Evolutionary conservation across 2,329 filamentous ascomycete genomes (phyloP), one percentile per base, ranked within the genome.

Genomic region (Penicillium digitatum): DNA sequence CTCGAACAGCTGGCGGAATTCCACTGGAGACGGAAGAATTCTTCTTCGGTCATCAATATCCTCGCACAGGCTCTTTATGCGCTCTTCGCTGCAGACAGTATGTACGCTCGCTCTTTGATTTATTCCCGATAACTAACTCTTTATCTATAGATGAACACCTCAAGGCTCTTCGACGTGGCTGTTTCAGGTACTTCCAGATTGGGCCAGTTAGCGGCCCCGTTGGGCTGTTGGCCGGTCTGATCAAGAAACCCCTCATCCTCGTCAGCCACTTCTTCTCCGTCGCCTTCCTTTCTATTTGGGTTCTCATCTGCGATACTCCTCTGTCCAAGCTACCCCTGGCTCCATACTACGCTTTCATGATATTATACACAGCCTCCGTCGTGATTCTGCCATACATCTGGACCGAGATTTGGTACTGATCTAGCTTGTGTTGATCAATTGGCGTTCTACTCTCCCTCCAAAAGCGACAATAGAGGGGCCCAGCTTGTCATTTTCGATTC

Each of bases 221-320:
- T 43, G 88, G 89, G 29, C 78, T 99, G 56, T 80, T 99, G 9
- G 90, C 84, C 0, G 94, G 91, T 14, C 81, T 97, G 54, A 86
- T 95, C 62, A 82, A 86, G 47, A 82, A 86, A 51, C 94, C 94
- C 0, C 73, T 86, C 48, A 82, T 91, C 37, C 84, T 99, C 37
- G 86, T 94, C 64, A 89, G 88, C 71, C 94, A 99, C 75, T 99
- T 99, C 78, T 99, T 96, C 76, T 84, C 86, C 27, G 94, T 99
- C 31, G 94, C 94, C 3, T 85, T 97, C 63, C 82, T 95, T 62
- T 86, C 87, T 26, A 90, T 97, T 62, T 95, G 89, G 87, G 74
- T 86, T 40, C 74, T 86, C 60, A 78, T 80, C 69, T 68, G 80
- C 68, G 71, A 81, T 58, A 64, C 79, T 1, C 77, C 78, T 44